Conservation (phyloP, 805 yeast genomes). For the Sugiyamaella floridensis region DNA sequence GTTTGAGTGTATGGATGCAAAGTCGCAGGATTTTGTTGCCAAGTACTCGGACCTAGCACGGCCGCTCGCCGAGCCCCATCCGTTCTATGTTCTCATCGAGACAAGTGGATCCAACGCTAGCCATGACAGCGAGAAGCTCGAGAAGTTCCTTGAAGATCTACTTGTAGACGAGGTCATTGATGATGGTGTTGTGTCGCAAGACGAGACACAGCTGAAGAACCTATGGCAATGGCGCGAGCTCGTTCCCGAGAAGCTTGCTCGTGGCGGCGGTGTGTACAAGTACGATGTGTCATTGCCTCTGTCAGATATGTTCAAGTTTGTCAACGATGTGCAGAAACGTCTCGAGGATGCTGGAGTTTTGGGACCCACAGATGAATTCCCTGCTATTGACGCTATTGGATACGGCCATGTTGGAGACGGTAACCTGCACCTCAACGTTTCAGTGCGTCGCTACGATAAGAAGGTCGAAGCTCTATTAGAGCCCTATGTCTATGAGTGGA, state of each 20-base stretch:
- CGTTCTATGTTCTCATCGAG: conserved; percentile 87
- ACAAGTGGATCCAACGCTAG: conserved; percentile 93
- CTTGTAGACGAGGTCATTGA: conserved; percentile 78
- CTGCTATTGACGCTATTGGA: conserved; percentile 86
- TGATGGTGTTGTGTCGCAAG: conserved; percentile 97
- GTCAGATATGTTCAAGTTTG: conserved; percentile 70
- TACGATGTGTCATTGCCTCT: conserved; percentile 93
- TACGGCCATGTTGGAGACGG: conserved; percentile 99
- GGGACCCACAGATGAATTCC: conserved; percentile 55
- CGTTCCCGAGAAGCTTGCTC: conserved; percentile 80
- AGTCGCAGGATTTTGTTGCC: conserved; percentile 42
- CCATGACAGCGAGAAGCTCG: conserved; percentile 88
- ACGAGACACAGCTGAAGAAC: conserved; percentile 73
- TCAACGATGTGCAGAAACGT: conserved; percentile 64
- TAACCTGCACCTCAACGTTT: conserved; percentile 86
- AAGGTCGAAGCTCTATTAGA: conserved; percentile 75
- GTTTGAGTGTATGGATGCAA: conserved; percentile 86
- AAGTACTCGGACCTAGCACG: conserved; percentile 50
- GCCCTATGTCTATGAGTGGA: conserved; percentile 94
- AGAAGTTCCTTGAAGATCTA: conserved; percentile 69
- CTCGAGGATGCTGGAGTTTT: conserved; percentile 51
- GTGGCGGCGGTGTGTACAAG: conserved; percentile 91
- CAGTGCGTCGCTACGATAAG: conserved; percentile 76
- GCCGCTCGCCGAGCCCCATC: conserved; percentile 78
- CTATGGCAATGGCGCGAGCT: conserved; percentile 97